Evolutionary conservation across 1,284 basidiomycete species (phyloP), one percentile per base, ranked within the genome.

Genomic region (Tilletia horrida): DNA sequence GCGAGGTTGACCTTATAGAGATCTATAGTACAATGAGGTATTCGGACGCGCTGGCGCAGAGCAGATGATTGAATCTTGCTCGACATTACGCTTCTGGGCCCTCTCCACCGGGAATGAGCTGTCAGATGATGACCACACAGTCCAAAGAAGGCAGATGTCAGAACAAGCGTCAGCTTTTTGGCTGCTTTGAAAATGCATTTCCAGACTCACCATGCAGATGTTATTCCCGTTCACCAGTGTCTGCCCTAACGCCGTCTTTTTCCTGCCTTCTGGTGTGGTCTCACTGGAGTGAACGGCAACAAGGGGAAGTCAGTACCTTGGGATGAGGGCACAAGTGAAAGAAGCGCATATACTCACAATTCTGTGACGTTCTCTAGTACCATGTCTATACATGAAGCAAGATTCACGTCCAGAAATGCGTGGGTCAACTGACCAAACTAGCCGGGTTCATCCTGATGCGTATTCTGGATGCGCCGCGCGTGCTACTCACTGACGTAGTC

Each of bases 211-310:
- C 90, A 98, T 96, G 81, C 93, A 94, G 67, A 98, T 97, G 76
- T 96, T 97, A 84, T 96, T 97, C 11, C 95, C 95, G 78, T 98
- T 98, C 69, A 98, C 83, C 57, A 98, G 85, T 23, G 95, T 98
- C 84, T 97, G 92, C 3, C 89, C 87, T 25, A 98, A 86, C 70
- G 88, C 87, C 9, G 90, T 96, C 83, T 88, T 88, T 80, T 91
- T 92, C 71, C 86, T 84, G 2, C 94, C 95, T 82, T 90, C 85
- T 3, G 91, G 85, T 3, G 93, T 93, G 8, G 84, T 89, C 83
- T 96, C 92, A 82, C 94, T 97, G 81, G 16, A n/a, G 16, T 48
- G 16, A 18, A 48, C 18, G 16, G 7, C 16, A n/a, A n/a, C 45
- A 48, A 23, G 45, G 4, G 18, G 21, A 6, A 48, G 45, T 48